A percentile compares a stretch with the other conserved stretches of the same genome.
phyloP scores from a whole-genome alignment of 2,329 filamentous ascomycete genomes.

The Pseudodiploospora longispora region DNA sequence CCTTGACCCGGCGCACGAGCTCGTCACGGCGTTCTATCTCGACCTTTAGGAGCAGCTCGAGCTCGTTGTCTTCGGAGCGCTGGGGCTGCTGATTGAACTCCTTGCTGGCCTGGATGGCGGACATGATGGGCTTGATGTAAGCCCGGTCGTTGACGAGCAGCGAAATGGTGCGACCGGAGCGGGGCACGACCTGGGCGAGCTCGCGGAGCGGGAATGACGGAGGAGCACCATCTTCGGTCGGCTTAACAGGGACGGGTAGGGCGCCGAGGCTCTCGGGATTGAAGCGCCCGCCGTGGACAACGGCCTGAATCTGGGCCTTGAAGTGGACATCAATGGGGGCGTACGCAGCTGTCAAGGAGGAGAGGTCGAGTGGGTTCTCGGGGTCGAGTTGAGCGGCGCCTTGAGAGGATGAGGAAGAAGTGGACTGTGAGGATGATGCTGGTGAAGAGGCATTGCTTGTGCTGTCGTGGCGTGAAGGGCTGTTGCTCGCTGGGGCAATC shows the following conservation, averaged over 20 bases:
- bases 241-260: constrained; percentile 32
- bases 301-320: constrained; percentile 32
- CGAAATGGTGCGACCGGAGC: constrained; percentile 30
- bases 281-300: constrained; percentile 41
- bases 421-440: constrained; percentile 11
- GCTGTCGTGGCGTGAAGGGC: constrained; percentile 14
- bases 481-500: constrained; percentile 22
- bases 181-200: constrained; percentile 46
- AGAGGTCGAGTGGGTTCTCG: constrained; percentile 40
- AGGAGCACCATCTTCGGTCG: constrained; percentile 12
- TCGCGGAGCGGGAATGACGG: constrained; percentile 42
- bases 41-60: constrained; percentile 47
- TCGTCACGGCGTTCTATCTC: constrained; percentile 45
- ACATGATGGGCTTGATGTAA: constrained; percentile 47
- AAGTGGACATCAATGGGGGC: constrained; percentile 33
- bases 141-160: constrained; percentile 33
- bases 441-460: constrained; percentile 4
- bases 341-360: constrained; percentile 38
- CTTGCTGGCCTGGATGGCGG: constrained; percentile 42
- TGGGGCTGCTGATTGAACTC: constrained; percentile 56
- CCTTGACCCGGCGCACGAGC: constrained; percentile 33
- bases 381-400: constrained; percentile 22
- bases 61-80: constrained; percentile 48
- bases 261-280: constrained; percentile 41
- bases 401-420: constrained; percentile 14